phyloP scores from a whole-genome alignment of 805 yeast genomes.

The Ogataea wickerhamii region DNA sequence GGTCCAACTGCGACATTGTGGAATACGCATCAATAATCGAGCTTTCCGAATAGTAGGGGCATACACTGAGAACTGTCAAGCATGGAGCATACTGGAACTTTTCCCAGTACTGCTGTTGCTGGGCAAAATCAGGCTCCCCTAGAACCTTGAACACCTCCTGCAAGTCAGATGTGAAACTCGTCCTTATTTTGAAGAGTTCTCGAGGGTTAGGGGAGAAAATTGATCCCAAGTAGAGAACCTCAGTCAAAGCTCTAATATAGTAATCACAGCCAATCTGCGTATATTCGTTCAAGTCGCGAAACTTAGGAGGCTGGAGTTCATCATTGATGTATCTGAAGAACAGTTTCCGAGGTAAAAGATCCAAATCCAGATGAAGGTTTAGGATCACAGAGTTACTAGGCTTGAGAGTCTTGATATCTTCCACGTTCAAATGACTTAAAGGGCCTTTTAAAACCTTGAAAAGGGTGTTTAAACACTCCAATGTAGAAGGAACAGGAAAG shows the following conservation, averaged over 20 bases:
- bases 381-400: constrained; percentile 44
- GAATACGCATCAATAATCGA: constrained; percentile 47
- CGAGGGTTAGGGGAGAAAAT: constrained; percentile 21
- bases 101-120: constrained; percentile 25
- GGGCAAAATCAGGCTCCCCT: constrained; percentile 22
- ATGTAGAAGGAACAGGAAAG: constrained; percentile 44
- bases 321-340: constrained; percentile 37
- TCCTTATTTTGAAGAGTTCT: constrained; percentile 18
- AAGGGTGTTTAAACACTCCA: constrained; percentile 58
- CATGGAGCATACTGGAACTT: constrained; percentile 20
- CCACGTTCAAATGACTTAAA: constrained; percentile 39
- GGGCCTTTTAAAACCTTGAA: constrained; percentile 69
- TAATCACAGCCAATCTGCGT: constrained; percentile 40
- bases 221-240: constrained; percentile 44
- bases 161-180: constrained; percentile 18
- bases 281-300: constrained; percentile 25
- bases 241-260: constrained; percentile 51
- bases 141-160: constrained; percentile 21
- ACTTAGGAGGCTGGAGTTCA: constrained; percentile 31
- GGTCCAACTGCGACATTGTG: constrained; percentile 39
- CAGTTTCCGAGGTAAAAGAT: constrained; percentile 45
- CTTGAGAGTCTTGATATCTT: constrained; percentile 53
- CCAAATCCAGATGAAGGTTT: constrained; percentile 55
- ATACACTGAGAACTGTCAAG: constrained; percentile 44
- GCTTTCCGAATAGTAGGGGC: constrained; percentile 47